phyloP scores from a whole-genome alignment of 371 early-diverging fungal genomes.

The Lichtheimia corymbifera region DNA sequence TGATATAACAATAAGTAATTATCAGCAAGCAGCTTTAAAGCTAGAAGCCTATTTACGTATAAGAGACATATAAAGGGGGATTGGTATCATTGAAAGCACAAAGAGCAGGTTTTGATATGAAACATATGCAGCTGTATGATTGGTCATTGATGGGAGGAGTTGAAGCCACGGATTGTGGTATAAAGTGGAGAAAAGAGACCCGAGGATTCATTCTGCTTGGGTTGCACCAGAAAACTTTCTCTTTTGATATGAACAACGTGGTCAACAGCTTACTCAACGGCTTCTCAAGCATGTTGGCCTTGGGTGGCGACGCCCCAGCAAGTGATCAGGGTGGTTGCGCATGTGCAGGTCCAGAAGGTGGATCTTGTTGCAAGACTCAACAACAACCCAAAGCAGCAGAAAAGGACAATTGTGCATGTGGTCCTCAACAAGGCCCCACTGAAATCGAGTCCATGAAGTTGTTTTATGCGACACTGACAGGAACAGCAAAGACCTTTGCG shows the following conservation, averaged over 20 bases:
- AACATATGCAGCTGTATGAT: too few relatives aligned
- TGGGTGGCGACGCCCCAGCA: constrained; percentile 31
- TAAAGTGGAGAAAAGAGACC: too few relatives aligned
- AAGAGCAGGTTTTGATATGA: too few relatives aligned
- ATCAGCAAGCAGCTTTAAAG: too few relatives aligned
- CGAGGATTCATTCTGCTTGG: background rate
- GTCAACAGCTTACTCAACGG: constrained; percentile 44
- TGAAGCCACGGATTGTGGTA: background rate
- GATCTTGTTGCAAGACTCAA: constrained; percentile 32
- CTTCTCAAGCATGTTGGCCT: constrained; percentile 46
- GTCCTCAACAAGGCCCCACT: constrained; percentile 13
- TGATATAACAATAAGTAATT: too few relatives aligned
- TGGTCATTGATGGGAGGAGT: too few relatives aligned
- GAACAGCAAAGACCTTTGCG: constrained; percentile 52
- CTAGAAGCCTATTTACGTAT: too few relatives aligned
- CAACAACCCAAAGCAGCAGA: constrained; percentile 1
- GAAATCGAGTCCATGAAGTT: constrained; percentile 48
- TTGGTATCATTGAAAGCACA: too few relatives aligned
- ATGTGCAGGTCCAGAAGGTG: constrained; percentile 20
- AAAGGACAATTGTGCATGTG: background rate
- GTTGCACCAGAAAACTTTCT: background rate
- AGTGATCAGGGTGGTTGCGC: constrained; percentile 22
- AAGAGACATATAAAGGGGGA: too few relatives aligned
- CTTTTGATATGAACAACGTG: constrained; percentile 33
- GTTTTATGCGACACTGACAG: constrained; percentile 49